Conservation (phyloP, 2,329 filamentous ascomycete species). For the Geosmithia putterillii region DNA sequence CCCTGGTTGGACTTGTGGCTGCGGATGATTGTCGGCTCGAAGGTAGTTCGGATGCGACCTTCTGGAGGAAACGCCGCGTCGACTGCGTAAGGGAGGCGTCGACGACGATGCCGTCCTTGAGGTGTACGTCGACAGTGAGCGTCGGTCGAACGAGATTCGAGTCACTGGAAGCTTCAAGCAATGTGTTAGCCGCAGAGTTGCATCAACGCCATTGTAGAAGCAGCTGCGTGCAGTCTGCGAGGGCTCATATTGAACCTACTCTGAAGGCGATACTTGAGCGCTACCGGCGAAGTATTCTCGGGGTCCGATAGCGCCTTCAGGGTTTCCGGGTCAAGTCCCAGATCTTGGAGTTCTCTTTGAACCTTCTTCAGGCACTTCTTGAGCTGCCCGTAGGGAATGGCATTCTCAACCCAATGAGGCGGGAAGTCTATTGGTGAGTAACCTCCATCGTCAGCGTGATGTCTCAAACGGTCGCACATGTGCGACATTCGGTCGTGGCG, state of each 20-base stretch:
- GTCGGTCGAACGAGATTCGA: constrained; percentile 48
- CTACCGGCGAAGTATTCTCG: constrained; percentile 29
- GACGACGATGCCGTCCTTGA: constrained; percentile 52
- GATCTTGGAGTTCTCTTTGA: constrained; percentile 52
- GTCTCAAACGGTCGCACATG: background rate
- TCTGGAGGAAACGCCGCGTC: constrained; percentile 51
- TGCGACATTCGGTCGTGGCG: background rate
- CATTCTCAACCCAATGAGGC: constrained; percentile 56
- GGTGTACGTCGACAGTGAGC: constrained; percentile 56
- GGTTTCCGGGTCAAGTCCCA: constrained; percentile 63
- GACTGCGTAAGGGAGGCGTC: constrained; percentile 55
- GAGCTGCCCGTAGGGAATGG: constrained; percentile 72
- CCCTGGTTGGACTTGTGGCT: background rate
- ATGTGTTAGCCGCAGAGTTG: no score
- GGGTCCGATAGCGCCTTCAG: constrained; percentile 51
- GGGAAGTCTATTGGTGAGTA: constrained; percentile 49
- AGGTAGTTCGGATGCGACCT: constrained; percentile 36
- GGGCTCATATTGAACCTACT: constrained; percentile 19
- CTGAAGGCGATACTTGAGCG: constrained; percentile 43
- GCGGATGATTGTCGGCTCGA: constrained; percentile 1
- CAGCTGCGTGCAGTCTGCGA: background rate
- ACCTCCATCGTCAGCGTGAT: background rate
- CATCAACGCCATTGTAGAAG: no score
- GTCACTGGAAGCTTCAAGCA: constrained; percentile 18
- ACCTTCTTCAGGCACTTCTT: constrained; percentile 86